Evolutionary conservation across 2,329 filamentous ascomycete species (phyloP).

Genomic region (Lasiodiplodia theobromae): DNA sequence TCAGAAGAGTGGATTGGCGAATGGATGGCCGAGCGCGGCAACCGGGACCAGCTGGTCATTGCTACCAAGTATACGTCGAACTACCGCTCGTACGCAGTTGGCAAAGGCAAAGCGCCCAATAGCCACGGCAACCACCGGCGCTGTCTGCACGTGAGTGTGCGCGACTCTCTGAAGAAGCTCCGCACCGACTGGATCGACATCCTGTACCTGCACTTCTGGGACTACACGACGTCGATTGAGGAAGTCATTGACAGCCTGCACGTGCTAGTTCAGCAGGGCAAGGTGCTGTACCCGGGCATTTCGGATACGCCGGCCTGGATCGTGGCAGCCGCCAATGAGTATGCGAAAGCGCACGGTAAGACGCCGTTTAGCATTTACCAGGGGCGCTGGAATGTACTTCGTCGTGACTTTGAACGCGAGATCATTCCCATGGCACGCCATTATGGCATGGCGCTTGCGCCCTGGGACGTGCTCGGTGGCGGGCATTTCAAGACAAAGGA

Average conservation of each 20-base stretch:
- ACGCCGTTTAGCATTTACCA: slow-evolving; percentile 51
- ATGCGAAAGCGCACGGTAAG: slow-evolving; percentile 50
- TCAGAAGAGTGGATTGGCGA: slow-evolving; percentile 54
- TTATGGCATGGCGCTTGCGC: slow-evolving; percentile 54
- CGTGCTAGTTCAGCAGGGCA: slow-evolving; percentile 48
- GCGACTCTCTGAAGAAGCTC: slow-evolving; percentile 58
- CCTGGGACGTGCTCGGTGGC: slow-evolving; percentile 61
- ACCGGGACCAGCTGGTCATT: slow-evolving; percentile 51
- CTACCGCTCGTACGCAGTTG: slow-evolving; percentile 35
- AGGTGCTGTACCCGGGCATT: slow-evolving; percentile 56
- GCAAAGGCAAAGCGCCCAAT: slow-evolving; percentile 41
- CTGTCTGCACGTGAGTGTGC: slow-evolving; percentile 47
- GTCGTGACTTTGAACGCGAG: slow-evolving; percentile 54
- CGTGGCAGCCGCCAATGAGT: slow-evolving; percentile 38
- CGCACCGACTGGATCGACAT: slow-evolving; percentile 73
- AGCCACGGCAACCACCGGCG: slow-evolving; percentile 52
- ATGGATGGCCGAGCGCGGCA: slow-evolving; percentile 48
- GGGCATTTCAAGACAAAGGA: slow-evolving; percentile 53
- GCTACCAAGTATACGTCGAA: slow-evolving; percentile 49
- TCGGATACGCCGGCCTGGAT: slow-evolving; percentile 54
- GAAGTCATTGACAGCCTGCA: slow-evolving; percentile 55
- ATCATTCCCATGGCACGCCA: slow-evolving; percentile 54
- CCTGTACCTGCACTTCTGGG: slow-evolving; percentile 51
- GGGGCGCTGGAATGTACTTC: slow-evolving; percentile 50
- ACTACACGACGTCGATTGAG: slow-evolving; percentile 50